A percentile compares a stretch with the other conserved stretches of the same genome.
Conservation (phyloP, 768 basidiomycete genomes). For the Trametopsis cervina region DNA sequence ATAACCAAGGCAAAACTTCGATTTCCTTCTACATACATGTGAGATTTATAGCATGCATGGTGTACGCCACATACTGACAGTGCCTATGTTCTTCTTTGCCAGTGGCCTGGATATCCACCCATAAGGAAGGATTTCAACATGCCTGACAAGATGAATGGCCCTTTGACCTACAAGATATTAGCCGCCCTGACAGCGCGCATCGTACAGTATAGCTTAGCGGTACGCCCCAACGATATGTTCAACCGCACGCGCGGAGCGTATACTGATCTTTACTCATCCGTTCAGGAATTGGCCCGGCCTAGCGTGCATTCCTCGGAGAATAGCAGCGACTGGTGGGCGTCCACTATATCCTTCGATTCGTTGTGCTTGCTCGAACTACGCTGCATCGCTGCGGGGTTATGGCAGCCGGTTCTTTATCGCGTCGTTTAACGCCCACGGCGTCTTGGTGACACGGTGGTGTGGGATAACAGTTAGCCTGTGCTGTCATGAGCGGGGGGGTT, state of each 20-base stretch:
- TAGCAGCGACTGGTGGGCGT: neutral
- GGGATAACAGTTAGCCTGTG: no score
- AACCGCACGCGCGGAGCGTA: neutral
- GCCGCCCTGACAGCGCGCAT: neutral
- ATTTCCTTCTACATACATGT: neutral
- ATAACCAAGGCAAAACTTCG: neutral
- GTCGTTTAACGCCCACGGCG: neutral
- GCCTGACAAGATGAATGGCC: neutral
- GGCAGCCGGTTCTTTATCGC: slow-evolving; percentile 7
- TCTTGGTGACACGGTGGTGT: neutral
- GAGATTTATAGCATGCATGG: neutral
- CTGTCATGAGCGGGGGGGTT: no score
- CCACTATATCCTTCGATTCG: neutral
- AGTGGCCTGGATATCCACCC: slow-evolving; percentile 5
- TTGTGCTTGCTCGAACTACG: slow-evolving; percentile 1
- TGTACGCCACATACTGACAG: neutral
- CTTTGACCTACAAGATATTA: neutral
- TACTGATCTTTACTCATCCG: neutral
- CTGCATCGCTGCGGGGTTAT: neutral
- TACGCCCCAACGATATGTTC: neutral
- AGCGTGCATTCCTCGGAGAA: neutral
- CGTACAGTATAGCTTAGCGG: neutral
- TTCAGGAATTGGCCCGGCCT: neutral
- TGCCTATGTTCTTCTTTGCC: neutral
- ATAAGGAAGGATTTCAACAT: neutral